Percentiles rank a stretch among this genome's conserved stretches.
phyloP scores from a whole-genome alignment of 2,329 filamentous ascomycete genomes.

The Fusarium sp. region DNA sequence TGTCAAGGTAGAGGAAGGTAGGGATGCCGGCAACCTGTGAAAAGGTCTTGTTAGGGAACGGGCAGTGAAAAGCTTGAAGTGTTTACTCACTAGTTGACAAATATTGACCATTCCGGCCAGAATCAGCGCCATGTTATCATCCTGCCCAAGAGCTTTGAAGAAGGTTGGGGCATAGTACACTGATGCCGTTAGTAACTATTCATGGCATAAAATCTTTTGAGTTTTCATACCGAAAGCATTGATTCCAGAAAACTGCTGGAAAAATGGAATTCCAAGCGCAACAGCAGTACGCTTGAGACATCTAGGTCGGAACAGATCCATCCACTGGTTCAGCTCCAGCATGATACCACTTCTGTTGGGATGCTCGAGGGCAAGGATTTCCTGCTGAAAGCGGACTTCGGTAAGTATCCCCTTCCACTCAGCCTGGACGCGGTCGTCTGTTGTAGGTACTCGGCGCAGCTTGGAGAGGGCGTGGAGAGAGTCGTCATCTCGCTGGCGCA shows the following conservation, averaged over 20 bases:
- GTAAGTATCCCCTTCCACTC: constrained; percentile 63
- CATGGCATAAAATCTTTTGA: background rate
- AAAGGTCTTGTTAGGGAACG: too few relatives aligned
- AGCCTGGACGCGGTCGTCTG: constrained; percentile 56
- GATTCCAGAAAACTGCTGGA: constrained; percentile 42
- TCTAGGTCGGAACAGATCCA: constrained; percentile 11
- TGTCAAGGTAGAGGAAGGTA: constrained; percentile 48
- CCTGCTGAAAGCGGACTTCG: constrained; percentile 59
- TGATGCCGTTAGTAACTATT: constrained; percentile 27
- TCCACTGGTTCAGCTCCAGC: constrained; percentile 20
- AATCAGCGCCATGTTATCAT: constrained; percentile 46
- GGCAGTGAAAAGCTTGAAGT: background rate
- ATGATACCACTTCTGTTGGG: background rate
- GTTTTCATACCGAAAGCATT: constrained; percentile 1
- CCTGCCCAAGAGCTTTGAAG: constrained; percentile 45
- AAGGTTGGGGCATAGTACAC: constrained; percentile 47
- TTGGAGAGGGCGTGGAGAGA: constrained; percentile 51
- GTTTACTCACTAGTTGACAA: constrained; percentile 44
- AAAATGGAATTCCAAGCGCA: constrained; percentile 38
- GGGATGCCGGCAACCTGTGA: constrained; percentile 37
- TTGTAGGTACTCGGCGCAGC: constrained; percentile 55
- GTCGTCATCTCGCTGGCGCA: constrained; percentile 53
- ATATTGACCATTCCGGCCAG: constrained; percentile 52
- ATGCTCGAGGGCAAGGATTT: constrained; percentile 11
- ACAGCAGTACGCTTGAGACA: constrained; percentile 14